Conservation (phyloP, 257 asterid species). For the Echium plantagineum region DNA sequence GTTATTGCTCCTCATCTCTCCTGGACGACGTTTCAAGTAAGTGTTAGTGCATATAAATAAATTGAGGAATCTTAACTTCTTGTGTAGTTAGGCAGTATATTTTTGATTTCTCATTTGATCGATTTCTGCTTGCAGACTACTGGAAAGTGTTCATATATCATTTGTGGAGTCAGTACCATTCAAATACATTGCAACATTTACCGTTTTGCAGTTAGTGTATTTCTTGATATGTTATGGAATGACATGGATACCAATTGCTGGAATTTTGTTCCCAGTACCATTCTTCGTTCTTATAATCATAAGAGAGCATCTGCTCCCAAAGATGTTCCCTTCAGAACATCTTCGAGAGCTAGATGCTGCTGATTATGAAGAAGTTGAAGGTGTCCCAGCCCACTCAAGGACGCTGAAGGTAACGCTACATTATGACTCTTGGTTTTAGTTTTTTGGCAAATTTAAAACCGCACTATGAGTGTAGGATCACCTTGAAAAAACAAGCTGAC, state of each 20-base stretch:
- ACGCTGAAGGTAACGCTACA: conserved; percentile 35
- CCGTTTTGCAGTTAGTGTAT: conserved; percentile 49
- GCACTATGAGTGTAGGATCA: too few relatives aligned
- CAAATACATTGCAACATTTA: conserved; percentile 59
- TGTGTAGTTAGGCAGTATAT: background rate
- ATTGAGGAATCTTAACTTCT: too few relatives aligned
- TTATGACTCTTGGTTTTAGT: background rate
- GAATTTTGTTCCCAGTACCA: conserved; percentile 72
- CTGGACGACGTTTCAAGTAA: conserved; percentile 1
- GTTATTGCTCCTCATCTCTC: conserved; percentile 57
- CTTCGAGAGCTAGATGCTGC: conserved; percentile 76
- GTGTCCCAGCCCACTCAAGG: conserved; percentile 27
- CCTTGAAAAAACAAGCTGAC: too few relatives aligned
- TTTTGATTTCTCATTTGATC: background rate
- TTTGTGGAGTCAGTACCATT: conserved; percentile 81
- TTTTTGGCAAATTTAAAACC: too few relatives aligned
- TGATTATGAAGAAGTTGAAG: conserved; percentile 69
- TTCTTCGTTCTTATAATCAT: conserved; percentile 62
- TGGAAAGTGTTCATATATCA: conserved; percentile 66
- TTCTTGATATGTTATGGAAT: conserved; percentile 66
- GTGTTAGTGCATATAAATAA: too few relatives aligned
- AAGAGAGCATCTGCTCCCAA: conserved; percentile 73
- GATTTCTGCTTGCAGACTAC: conserved; percentile 29
- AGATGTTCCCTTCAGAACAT: conserved; percentile 39
- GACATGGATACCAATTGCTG: conserved; percentile 93